Conservation (phyloP, 805 yeast genomes). For the Wickerhamiella lipophila region DNA sequence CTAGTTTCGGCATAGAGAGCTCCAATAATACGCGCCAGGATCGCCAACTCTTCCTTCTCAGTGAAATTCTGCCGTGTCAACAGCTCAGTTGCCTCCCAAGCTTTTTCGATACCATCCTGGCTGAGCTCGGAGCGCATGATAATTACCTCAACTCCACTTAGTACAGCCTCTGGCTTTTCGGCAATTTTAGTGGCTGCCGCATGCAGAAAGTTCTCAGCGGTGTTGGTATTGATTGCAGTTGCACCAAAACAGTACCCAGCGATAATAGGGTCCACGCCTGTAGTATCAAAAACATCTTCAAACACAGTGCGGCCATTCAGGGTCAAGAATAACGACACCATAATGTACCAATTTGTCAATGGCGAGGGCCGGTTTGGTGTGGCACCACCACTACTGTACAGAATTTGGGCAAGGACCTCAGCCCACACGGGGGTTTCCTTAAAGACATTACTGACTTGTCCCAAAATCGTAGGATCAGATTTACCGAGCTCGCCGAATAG, state of each 20-base stretch:
- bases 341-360: slow-evolving; percentile 5
- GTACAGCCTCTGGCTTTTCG: background rate
- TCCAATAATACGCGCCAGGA: slow-evolving; percentile 9
- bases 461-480: background rate
- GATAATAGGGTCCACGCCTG: background rate
- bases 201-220: background rate
- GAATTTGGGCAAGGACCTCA: slow-evolving; percentile 9
- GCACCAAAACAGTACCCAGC: slow-evolving; percentile 9
- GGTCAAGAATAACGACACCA: slow-evolving; percentile 5
- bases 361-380: background rate
- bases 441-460: background rate
- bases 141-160: slow-evolving; percentile 6
- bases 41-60: slow-evolving; percentile 1
- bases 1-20: slow-evolving; percentile 2
- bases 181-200: background rate
- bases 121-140: slow-evolving; percentile 6
- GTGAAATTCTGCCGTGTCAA: background rate
- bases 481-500: slow-evolving; percentile 8
- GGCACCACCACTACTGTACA: background rate
- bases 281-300: background rate
- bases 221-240: background rate
- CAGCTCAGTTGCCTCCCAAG: slow-evolving; percentile 5
- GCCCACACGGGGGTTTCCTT: slow-evolving; percentile 11
- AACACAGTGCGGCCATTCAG: slow-evolving; percentile 7
- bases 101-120: background rate